Conservation (phyloP, 2,329 filamentous ascomycete genomes). For the Cryphonectria parasitica region DNA sequence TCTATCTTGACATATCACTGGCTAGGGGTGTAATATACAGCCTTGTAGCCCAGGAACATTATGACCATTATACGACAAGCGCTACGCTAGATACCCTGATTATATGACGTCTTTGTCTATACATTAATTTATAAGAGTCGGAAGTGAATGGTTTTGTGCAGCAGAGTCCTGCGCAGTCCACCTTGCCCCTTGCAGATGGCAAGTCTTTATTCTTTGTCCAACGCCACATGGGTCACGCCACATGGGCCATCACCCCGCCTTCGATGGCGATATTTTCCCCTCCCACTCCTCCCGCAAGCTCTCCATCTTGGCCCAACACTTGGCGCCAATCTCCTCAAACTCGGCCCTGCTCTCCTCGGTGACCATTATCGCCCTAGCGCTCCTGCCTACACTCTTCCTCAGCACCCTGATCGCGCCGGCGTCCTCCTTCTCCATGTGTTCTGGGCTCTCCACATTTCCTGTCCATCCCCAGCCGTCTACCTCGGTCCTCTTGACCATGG, state of each 20-base stretch:
- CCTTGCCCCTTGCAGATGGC: background rate
- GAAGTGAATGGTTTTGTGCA: background rate
- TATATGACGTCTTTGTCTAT: background rate
- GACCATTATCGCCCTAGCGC: constrained; percentile 58
- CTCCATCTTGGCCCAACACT: constrained; percentile 75
- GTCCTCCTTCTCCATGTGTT: constrained; percentile 45
- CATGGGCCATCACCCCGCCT: background rate
- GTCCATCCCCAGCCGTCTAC: constrained; percentile 84
- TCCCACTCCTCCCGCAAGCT: constrained; percentile 70
- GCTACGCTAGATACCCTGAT: background rate
- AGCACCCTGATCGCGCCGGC: constrained; percentile 49
- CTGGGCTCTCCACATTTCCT: constrained; percentile 57
- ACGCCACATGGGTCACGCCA: background rate
- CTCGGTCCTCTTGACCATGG: constrained; percentile 74
- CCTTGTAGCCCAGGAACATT: background rate
- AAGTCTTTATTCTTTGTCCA: background rate
- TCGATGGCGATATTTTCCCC: constrained; percentile 40
- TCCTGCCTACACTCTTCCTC: constrained; percentile 60
- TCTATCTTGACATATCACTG: background rate
- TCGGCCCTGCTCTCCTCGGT: constrained; percentile 63
- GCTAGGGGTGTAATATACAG: background rate
- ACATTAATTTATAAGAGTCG: background rate
- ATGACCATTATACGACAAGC: background rate
- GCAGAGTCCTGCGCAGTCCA: background rate
- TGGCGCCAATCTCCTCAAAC: constrained; percentile 65